Conservation (phyloP, 2,329 filamentous ascomycete genomes). For the Curvularia sp. region DNA sequence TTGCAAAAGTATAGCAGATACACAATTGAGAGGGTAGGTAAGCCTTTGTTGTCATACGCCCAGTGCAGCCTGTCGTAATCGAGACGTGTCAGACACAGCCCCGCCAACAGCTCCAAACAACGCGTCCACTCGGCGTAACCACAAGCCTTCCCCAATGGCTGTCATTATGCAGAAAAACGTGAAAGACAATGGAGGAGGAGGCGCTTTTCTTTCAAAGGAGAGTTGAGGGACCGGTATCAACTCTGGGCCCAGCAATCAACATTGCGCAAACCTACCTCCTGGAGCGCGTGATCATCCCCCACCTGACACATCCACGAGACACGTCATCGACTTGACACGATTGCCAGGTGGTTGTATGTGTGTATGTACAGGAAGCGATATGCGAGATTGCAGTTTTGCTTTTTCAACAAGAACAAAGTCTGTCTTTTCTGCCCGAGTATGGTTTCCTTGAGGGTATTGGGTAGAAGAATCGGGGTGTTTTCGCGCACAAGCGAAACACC, state of each 20-base stretch:
- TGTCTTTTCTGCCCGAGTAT: background rate
- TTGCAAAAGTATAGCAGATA: too few relatives aligned
- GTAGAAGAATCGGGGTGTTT: slow-evolving; percentile 8
- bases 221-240: background rate
- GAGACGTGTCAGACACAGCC: slow-evolving; percentile 4
- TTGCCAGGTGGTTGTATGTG: background rate
- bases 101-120: slow-evolving; percentile 1
- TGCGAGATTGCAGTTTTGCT: background rate
- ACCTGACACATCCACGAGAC: slow-evolving; percentile 6
- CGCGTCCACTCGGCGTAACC: slow-evolving; percentile 1
- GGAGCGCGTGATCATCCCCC: slow-evolving; percentile 5
- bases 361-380: background rate
- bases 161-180: background rate
- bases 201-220: background rate
- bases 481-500: slow-evolving; percentile 36
- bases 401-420: background rate
- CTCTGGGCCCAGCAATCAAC: background rate
- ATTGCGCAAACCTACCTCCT: slow-evolving; percentile 3
- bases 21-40: background rate
- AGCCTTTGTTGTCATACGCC: background rate
- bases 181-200: background rate
- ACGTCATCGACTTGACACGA: slow-evolving; percentile 8
- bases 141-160: background rate
- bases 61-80: background rate
- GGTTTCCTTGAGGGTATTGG: background rate